phyloP scores from a whole-genome alignment of 495 filamentous ascomycete species.

The Xeromyces bisporus region DNA sequence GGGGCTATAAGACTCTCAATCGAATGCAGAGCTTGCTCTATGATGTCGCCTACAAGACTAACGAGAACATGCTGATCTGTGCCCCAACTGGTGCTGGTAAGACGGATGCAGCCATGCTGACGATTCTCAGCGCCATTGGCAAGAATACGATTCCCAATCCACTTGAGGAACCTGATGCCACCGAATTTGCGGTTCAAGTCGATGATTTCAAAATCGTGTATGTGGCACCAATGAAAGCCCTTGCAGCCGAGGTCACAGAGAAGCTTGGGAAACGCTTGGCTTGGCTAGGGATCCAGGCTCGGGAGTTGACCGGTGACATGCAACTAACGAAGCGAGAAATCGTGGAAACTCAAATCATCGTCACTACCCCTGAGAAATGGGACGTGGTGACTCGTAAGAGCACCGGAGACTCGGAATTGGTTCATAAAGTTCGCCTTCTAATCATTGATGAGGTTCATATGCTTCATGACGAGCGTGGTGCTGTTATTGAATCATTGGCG shows the following conservation, averaged over 20 bases:
- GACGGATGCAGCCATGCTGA: constrained; percentile 95
- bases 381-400: constrained; percentile 95
- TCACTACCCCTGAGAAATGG: constrained; percentile 99
- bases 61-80: constrained; percentile 97
- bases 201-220: constrained; percentile 98
- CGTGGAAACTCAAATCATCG: constrained; percentile 88
- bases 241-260: constrained; percentile 89
- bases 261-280: constrained; percentile 88
- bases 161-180: constrained; percentile 50
- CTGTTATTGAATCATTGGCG: constrained; percentile 87
- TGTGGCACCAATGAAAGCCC: constrained; percentile 94
- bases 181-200: constrained; percentile 56
- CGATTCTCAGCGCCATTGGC: constrained; percentile 72
- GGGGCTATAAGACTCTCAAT: constrained; percentile 82
- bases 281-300: constrained; percentile 77
- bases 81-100: constrained; percentile 97
- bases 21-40: constrained; percentile 97
- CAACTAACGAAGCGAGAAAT: constrained; percentile 96
- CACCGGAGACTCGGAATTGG: constrained; percentile 90
- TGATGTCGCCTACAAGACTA: constrained; percentile 87
- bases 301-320: constrained; percentile 96
- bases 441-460: constrained; percentile 99
- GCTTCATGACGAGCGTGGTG: constrained; percentile 94
- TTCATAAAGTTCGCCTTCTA: constrained; percentile 88
- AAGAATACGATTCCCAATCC: constrained; percentile 74